These are phyloP conservation scores for Lipomyces yamadae DNA, from an alignment of 805 yeast genomes.

Conservation along the genomic window DNA sequence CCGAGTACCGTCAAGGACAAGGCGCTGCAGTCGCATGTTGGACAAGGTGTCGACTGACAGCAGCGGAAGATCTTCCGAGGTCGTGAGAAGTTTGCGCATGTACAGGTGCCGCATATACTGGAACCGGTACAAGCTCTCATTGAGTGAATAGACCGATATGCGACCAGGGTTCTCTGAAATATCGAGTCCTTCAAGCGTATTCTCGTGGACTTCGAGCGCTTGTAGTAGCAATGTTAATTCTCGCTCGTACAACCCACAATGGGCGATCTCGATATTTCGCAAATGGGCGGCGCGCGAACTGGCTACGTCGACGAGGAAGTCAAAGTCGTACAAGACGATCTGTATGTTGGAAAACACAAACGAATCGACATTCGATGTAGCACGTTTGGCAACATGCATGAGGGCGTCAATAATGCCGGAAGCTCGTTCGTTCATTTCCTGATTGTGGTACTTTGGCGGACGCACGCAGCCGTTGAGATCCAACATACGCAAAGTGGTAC, in stretches of 20 bases:
- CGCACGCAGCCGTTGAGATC: slow-evolving; percentile 29
- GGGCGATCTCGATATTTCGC: slow-evolving; percentile 36
- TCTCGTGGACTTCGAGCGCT: slow-evolving; percentile 38
- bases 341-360: slow-evolving; percentile 34
- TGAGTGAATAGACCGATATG: slow-evolving; percentile 34
- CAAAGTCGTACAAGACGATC: slow-evolving; percentile 33
- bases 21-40: slow-evolving; percentile 32
- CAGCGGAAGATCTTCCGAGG: slow-evolving; percentile 37
- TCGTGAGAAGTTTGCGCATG: slow-evolving; percentile 26
- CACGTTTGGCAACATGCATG: slow-evolving; percentile 35
- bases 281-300: slow-evolving; percentile 32
- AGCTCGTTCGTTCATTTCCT: slow-evolving; percentile 20
- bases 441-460: slow-evolving; percentile 6
- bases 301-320: slow-evolving; percentile 34
- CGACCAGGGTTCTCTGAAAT: slow-evolving; percentile 40
- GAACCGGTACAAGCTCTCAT: slow-evolving; percentile 35
- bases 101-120: slow-evolving; percentile 32
- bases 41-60: slow-evolving; percentile 33
- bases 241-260: slow-evolving; percentile 39
- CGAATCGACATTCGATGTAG: slow-evolving; percentile 35
- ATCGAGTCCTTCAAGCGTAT: slow-evolving; percentile 38
- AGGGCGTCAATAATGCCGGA: slow-evolving; percentile 35
- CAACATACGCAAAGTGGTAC: slow-evolving; percentile 35
- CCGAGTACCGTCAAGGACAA: slow-evolving; percentile 37
- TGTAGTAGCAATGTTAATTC: slow-evolving; percentile 37